Base-by-base conservation (phyloP, 176 grass and related monocot species). In the Carex kokanica region DNA sequence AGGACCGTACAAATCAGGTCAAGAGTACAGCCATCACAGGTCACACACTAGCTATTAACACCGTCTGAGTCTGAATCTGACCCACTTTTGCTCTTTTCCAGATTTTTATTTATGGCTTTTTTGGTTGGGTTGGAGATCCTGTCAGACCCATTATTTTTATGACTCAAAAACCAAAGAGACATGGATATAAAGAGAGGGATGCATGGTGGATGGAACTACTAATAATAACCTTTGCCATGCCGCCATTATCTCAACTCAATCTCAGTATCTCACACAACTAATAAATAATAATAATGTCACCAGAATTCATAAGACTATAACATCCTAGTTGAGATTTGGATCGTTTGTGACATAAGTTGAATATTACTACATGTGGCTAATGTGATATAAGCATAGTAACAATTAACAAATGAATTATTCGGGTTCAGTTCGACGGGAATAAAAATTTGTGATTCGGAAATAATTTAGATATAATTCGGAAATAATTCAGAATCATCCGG, bases 71-170 rank as follows among this genome's bases (percentile, higher is more conserved):
- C 73, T 29, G 49, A 56, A 23, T 81, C 78, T 64, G 60, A 81
- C 53, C 80, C 47, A 82, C 45, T 49, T 81, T 64, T 63, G 0
- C 80, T 34, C 34, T 43, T 81, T 81, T 81, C 6, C 78, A 62
- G 78, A 81, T 10, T 60, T 81, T 34, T 31, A 59, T 82, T 82
- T 82, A 82, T 82, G 63, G 60, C 20, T 82, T 82, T 82, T 82
- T 82, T 68, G 80, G 61, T 82, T 82, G 60, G 80, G 80, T 82
- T 82, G 80, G 80, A 82, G 60, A 82, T 82, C 80, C 6, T 82
- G 80, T 82, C 80, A 82, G 80, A 82, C 10, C 34, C 80, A 43
- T 65, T 54, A 41, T 47, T 63, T 49, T 25, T 64, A 25, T 82
- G 36, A 82, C 58, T 43, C n/a, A 74, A 45, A 64, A 21, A 65